Percentiles rank a stretch among this genome's conserved stretches.
These are phyloP conservation scores for Verbascum thapsus DNA, from an alignment of 257 asterid genomes.

Conservation along the genomic window DNA sequence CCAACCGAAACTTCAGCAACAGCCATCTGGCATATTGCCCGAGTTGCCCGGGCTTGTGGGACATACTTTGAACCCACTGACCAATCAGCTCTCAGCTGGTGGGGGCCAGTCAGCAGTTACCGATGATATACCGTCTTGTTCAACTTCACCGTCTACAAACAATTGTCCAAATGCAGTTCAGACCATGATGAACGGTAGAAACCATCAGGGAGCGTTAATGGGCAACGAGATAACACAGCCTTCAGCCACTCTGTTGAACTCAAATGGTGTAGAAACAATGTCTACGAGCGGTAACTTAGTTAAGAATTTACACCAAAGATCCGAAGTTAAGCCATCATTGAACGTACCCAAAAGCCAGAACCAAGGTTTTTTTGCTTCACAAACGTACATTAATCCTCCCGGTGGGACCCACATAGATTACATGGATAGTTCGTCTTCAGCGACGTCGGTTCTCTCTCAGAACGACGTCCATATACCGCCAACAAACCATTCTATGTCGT, in stretches of 20 bases:
- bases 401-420: constrained; percentile 76
- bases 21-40: constrained; percentile 45
- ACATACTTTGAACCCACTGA: constrained; percentile 41
- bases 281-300: constrained; percentile 49
- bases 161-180: constrained; percentile 66
- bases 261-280: constrained; percentile 52
- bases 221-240: constrained; percentile 62
- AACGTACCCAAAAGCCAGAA: constrained; percentile 61
- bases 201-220: constrained; percentile 29
- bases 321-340: constrained; percentile 60
- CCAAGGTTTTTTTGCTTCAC: constrained; percentile 65
- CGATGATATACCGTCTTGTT: constrained; percentile 87
- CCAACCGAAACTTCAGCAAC: constrained; percentile 54
- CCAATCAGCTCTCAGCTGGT: constrained; percentile 58
- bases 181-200: constrained; percentile 54
- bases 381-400: constrained; percentile 46
- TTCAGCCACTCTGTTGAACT: constrained; percentile 49
- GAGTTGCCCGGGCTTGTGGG: constrained; percentile 59
- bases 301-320: constrained; percentile 55
- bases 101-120: constrained; percentile 81
- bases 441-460: constrained; percentile 84
- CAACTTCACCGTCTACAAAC: constrained; percentile 90
- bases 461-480: constrained; percentile 64
- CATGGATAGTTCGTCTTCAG: constrained; percentile 87
- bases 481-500: constrained; percentile 67